phyloP scores from a whole-genome alignment of 805 yeast species.

The Yamadazyma nakazawae region DNA sequence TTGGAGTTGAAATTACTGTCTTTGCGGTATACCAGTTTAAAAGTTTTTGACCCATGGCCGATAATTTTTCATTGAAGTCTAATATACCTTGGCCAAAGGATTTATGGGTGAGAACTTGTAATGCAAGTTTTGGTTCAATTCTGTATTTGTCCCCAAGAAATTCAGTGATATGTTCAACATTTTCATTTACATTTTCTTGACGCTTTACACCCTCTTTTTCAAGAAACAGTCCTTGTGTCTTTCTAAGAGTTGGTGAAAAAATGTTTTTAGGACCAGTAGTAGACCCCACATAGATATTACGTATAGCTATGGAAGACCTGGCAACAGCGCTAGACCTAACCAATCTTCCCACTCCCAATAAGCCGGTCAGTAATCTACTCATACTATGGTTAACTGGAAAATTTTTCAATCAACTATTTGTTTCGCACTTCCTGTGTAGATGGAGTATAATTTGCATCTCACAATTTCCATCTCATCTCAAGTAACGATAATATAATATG shows the following conservation, averaged over 20 bases:
- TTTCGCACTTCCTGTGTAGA: constrained; percentile 6
- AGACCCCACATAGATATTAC: not conserved
- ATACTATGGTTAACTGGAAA: not conserved
- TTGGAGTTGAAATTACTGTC: constrained; percentile 28
- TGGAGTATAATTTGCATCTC: constrained; percentile 1
- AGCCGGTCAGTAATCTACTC: constrained; percentile 1
- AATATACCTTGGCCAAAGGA: constrained; percentile 88
- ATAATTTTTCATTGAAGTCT: constrained; percentile 85
- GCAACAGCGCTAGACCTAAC: not conserved
- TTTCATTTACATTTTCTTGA: constrained; percentile 44
- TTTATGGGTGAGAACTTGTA: constrained; percentile 89
- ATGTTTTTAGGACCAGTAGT: not conserved
- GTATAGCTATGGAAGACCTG: not conserved
- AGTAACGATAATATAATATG: constrained; percentile 41
- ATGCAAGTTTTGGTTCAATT: constrained; percentile 57
- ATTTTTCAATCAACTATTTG: not conserved
- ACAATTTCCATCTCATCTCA: constrained; percentile 9
- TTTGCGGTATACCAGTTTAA: constrained; percentile 50
- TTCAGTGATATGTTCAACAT: constrained; percentile 46
- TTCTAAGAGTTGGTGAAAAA: not conserved
- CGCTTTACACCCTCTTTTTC: not conserved
- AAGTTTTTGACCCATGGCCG: constrained; percentile 66
- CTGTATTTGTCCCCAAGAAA: constrained; percentile 48
- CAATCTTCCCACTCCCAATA: not conserved
- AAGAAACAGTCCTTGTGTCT: not conserved